Evolutionary conservation across 345 rosid genomes (phyloP), one percentile per base, ranked within the genome.

Genomic region (Moringa oleifera): DNA sequence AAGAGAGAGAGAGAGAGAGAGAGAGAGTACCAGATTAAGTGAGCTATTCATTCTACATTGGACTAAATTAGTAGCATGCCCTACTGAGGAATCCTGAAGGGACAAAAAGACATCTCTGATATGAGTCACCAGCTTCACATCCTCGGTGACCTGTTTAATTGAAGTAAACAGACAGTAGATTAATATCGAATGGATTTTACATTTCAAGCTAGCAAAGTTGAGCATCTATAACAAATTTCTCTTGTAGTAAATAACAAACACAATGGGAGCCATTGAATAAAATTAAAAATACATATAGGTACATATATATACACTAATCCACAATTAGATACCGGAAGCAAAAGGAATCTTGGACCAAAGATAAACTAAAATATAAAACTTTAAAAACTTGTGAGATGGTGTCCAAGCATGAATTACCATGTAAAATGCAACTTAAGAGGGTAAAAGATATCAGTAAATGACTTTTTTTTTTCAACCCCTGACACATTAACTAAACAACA

Each of bases 131-230:
- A 84, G 68, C 69, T 80, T 81, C 79, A 70, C 58, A 79, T 89
- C 87, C 89, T 80, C 98, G 23, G 58, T 51, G 47, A 84, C 78
- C 98, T 92, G 89, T 55, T 72, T 79, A 74, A 75, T 58, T 51
- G 73, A 75, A 68, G 25, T 18, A 55, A 17, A 54, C 19, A 55
- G 25, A 24, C 16, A 52, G 51, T n/a, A n/a, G n/a, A n/a, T n/a
- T n/a, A n/a, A n/a, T n/a, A n/a, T n/a, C n/a, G n/a, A n/a, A n/a
- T n/a, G 59, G 37, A 54, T 31, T 21, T 21, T 50, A 58, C 28
- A 73, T 46, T 0, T 41, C n/a, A 25, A 59, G 52, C 62, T 37
- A 37, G 33, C 13, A 20, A 59, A 36, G 8, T 4, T 25, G 20
- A 47, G 51, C 59, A 66, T 21, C 12, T 25, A 51, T 7, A 16